Evolutionary conservation across 2,329 filamentous ascomycete species (phyloP).

Genomic region (Hymenoscyphus scutula): DNA sequence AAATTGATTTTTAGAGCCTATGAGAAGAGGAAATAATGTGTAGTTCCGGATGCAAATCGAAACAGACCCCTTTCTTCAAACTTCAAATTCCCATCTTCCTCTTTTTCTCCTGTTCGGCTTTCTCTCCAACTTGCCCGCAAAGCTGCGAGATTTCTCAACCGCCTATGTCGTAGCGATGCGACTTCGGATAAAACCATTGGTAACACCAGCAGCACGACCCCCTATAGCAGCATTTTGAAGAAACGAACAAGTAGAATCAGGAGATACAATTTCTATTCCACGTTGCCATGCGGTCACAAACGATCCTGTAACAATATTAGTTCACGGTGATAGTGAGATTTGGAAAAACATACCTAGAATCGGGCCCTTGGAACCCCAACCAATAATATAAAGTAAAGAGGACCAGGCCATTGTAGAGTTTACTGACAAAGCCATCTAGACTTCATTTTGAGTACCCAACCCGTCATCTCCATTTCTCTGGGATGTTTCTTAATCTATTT

Average conservation of each 20-base stretch:
- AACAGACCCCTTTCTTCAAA: too few relatives aligned
- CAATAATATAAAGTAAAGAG: background rate
- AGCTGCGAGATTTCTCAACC: too few relatives aligned
- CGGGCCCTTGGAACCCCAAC: background rate
- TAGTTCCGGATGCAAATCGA: too few relatives aligned
- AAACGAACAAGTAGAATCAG: background rate
- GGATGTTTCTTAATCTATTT: conserved; percentile 3
- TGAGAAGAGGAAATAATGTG: too few relatives aligned
- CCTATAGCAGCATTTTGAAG: background rate
- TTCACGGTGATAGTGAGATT: background rate
- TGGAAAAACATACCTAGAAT: background rate
- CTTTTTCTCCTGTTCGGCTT: too few relatives aligned
- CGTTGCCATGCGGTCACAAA: background rate
- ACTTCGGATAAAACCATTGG: background rate
- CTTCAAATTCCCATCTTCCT: too few relatives aligned
- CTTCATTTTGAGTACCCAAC: conserved; percentile 1
- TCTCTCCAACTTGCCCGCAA: too few relatives aligned
- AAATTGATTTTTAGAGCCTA: too few relatives aligned
- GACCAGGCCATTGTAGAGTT: background rate
- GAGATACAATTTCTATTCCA: background rate
- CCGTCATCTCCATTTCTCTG: background rate
- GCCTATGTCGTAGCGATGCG: background rate
- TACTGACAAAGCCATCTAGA: background rate
- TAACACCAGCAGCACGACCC: background rate
- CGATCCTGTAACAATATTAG: background rate